Evolutionary conservation across 257 asterid genomes (phyloP).

Genomic region (Cynanchum wilfordii): DNA sequence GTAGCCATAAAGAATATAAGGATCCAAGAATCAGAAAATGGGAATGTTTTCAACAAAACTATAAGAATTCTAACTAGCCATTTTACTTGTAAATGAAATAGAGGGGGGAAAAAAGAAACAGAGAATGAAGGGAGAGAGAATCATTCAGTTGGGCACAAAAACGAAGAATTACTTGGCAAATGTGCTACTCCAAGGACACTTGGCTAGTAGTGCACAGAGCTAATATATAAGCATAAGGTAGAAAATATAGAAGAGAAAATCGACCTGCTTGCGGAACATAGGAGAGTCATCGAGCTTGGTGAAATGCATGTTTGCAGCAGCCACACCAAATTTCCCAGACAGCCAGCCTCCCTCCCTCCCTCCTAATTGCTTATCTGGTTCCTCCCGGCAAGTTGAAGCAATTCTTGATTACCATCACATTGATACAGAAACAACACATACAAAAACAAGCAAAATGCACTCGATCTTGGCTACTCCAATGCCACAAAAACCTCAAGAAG

Average conservation of each 20-base stretch:
- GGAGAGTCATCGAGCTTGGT: conserved; percentile 99
- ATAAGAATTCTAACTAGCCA: not conserved
- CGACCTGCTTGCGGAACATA: conserved; percentile 98
- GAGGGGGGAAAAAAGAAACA: not conserved
- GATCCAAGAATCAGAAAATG: not conserved
- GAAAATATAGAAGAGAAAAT: not conserved
- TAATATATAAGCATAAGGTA: not conserved
- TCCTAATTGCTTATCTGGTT: not conserved
- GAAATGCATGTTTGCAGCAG: conserved; percentile 48
- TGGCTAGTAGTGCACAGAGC: not conserved
- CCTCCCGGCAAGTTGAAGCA: conserved; percentile 1
- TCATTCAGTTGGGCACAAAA: not conserved
- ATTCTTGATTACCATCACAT: conserved; percentile 4
- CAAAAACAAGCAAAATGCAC: not conserved
- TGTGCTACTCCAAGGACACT: not conserved
- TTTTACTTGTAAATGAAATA: not conserved
- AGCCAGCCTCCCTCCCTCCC: not conserved
- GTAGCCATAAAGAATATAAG: too few species aligned
- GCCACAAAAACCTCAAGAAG: conserved; percentile 11
- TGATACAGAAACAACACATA: not conserved
- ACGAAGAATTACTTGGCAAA: not conserved
- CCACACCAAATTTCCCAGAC: not conserved
- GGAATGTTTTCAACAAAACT: not conserved
- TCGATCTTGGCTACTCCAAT: conserved; percentile 35
- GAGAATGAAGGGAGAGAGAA: not conserved